These are phyloP conservation scores for Metschnikowia arizonensis DNA, from an alignment of 805 yeast genomes.

Conservation along the genomic window DNA sequence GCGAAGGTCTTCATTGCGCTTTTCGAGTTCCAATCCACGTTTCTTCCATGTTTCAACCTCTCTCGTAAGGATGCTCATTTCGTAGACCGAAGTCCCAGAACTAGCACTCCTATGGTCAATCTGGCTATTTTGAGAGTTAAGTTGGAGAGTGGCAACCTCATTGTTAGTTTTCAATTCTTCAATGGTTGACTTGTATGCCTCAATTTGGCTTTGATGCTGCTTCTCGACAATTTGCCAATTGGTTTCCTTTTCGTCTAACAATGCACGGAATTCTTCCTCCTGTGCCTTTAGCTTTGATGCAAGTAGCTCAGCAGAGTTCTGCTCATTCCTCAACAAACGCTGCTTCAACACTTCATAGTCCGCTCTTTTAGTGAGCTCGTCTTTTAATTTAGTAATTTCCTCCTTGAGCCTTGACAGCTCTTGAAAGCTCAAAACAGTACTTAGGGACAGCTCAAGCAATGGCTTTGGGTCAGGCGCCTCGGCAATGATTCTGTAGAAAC, in stretches of 20 bases:
- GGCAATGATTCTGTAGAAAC: slow-evolving; percentile 68
- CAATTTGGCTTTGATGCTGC: slow-evolving; percentile 47
- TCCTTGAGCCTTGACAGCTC: slow-evolving; percentile 50
- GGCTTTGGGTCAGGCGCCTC: slow-evolving; percentile 95
- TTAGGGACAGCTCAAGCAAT: slow-evolving; percentile 64
- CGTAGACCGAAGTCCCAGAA: slow-evolving; percentile 41
- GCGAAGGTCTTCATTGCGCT: slow-evolving; percentile 70
- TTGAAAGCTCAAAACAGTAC: slow-evolving; percentile 51
- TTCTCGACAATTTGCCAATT: slow-evolving; percentile 62
- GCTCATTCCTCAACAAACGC: slow-evolving; percentile 57
- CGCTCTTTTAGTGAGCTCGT: slow-evolving; percentile 58
- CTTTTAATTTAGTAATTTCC: slow-evolving; percentile 50
- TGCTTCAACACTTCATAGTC: slow-evolving; percentile 76
- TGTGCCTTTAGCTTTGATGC: slow-evolving; percentile 58
- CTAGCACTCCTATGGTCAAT: slow-evolving; percentile 28
- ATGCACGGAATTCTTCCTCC: slow-evolving; percentile 65
- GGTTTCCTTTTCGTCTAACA: slow-evolving; percentile 67
- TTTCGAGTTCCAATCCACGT: slow-evolving; percentile 66
- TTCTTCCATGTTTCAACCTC: slow-evolving; percentile 71
- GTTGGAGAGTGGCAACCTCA: slow-evolving; percentile 61
- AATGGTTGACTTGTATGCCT: slow-evolving; percentile 49
- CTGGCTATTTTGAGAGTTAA: slow-evolving; percentile 45
- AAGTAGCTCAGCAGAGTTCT: slow-evolving; percentile 52
- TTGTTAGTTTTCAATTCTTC: slow-evolving; percentile 62
- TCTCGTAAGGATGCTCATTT: slow-evolving; percentile 62